Conservation (phyloP, 2,329 filamentous ascomycete genomes). For the Orbilia javanica region DNA sequence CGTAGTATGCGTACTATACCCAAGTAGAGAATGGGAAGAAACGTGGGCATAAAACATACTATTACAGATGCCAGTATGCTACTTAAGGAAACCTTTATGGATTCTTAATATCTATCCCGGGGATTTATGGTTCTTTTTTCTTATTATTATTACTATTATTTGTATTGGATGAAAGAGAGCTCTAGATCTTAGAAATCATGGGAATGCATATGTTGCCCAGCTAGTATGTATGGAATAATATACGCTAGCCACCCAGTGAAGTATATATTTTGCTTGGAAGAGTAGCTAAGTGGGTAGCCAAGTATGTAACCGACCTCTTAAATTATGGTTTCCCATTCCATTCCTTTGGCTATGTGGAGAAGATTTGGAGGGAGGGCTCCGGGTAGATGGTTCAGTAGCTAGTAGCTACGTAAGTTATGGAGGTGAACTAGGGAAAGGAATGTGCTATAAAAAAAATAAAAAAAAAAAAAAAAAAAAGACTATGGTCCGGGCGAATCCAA, state of each 20-base stretch:
- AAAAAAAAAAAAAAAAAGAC: too few relatives aligned
- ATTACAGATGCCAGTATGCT: too few relatives aligned
- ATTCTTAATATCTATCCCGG: not conserved
- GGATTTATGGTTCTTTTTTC: not conserved
- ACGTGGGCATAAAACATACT: conserved; percentile 4
- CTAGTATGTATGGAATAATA: too few relatives aligned
- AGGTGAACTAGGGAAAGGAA: too few relatives aligned
- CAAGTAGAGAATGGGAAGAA: not conserved
- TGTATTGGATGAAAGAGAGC: not conserved
- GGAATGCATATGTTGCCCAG: too few relatives aligned
- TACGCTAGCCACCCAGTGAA: not conserved
- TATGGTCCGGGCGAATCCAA: not conserved
- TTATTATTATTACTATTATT: too few relatives aligned
- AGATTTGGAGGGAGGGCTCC: not conserved
- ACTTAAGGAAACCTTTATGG: not conserved
- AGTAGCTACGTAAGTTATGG: too few relatives aligned
- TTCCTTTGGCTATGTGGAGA: conserved; percentile 16
- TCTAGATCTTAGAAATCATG: not conserved
- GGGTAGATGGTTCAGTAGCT: too few relatives aligned
- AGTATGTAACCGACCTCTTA: not conserved
- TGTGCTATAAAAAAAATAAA: too few relatives aligned
- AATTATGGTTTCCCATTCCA: conserved; percentile 14
- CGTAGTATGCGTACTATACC: too few relatives aligned
- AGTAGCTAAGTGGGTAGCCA: not conserved
- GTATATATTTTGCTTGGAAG: not conserved